Conservation (phyloP, 176 grass and related monocot genomes). For the Juncus effusus region DNA sequence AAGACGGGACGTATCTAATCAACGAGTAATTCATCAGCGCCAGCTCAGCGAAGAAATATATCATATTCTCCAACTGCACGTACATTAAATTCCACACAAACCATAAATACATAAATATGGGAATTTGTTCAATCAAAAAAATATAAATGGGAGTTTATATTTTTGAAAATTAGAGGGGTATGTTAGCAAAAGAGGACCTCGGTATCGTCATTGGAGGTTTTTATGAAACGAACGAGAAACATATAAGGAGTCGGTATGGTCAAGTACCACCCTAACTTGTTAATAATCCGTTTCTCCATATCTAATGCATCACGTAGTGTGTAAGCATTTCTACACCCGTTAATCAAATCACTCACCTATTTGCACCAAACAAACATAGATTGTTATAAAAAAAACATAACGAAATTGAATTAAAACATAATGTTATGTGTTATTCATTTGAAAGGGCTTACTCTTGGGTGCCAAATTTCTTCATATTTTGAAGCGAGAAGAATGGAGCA, state of each 20-base stretch:
- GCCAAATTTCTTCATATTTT: slow-evolving; percentile 83
- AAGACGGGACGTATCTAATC: slow-evolving; percentile 43
- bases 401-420: neutral
- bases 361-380: neutral
- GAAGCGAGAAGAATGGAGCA: slow-evolving; percentile 75
- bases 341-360: slow-evolving; percentile 51
- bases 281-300: slow-evolving; percentile 55
- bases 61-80: slow-evolving; percentile 63
- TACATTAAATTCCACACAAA: neutral
- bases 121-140: no score
- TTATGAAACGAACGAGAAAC: slow-evolving; percentile 56
- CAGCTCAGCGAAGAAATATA: slow-evolving; percentile 70
- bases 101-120: no score
- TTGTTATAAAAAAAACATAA: neutral
- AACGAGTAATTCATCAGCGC: slow-evolving; percentile 51
- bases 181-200: slow-evolving; percentile 7
- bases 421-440: neutral
- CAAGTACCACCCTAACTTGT: slow-evolving; percentile 68
- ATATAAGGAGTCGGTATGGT: slow-evolving; percentile 63
- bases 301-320: slow-evolving; percentile 39
- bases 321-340: slow-evolving; percentile 41
- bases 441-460: slow-evolving; percentile 43
- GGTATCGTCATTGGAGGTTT: slow-evolving; percentile 43
- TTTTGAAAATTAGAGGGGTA: neutral
- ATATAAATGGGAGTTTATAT: no score